Evolutionary conservation across 257 asterid species (phyloP).

Genomic region (Fraxinus cuspidata): DNA sequence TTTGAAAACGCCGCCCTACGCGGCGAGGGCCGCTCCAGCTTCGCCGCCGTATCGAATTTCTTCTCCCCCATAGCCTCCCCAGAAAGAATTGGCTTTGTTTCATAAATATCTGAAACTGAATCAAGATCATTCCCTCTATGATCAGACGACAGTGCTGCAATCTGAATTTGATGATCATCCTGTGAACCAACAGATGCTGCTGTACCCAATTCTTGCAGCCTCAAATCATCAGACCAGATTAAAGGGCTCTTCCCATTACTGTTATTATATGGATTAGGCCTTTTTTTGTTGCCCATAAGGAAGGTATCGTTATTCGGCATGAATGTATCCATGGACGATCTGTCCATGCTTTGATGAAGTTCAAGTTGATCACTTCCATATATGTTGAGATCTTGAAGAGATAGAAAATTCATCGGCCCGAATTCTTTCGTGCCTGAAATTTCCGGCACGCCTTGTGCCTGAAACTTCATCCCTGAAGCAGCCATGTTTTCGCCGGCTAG

Average conservation of each 20-base stretch:
- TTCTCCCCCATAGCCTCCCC: conserved; percentile 39
- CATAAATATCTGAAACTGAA: conserved; percentile 52
- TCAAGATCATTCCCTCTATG: conserved; percentile 40
- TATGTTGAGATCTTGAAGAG: conserved; percentile 86
- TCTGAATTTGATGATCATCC: conserved; percentile 39
- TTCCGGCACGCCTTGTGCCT: conserved; percentile 34
- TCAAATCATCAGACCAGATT: conserved; percentile 71
- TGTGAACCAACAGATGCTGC: conserved; percentile 34
- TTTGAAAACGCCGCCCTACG: conserved; percentile 34
- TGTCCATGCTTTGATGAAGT: conserved; percentile 48
- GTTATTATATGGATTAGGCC: conserved; percentile 50
- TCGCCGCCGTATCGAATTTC: conserved; percentile 32
- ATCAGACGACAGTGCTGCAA: conserved; percentile 44
- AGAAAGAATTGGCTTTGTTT: conserved; percentile 47
- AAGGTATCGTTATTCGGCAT: conserved; percentile 35
- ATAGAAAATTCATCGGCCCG: conserved; percentile 53
- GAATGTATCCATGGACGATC: conserved; percentile 48
- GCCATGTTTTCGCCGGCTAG: conserved; percentile 75
- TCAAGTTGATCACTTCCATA: conserved; percentile 57
- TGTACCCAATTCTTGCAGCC: conserved; percentile 61
- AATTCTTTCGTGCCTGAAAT: conserved; percentile 48
- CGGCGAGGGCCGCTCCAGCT: conserved; percentile 55
- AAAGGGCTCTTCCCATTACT: conserved; percentile 56
- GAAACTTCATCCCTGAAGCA: conserved; percentile 34
- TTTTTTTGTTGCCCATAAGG: conserved; percentile 55